Evolutionary conservation across 306 rosid species (phyloP).

Genomic region (Abrus pulchellus): DNA sequence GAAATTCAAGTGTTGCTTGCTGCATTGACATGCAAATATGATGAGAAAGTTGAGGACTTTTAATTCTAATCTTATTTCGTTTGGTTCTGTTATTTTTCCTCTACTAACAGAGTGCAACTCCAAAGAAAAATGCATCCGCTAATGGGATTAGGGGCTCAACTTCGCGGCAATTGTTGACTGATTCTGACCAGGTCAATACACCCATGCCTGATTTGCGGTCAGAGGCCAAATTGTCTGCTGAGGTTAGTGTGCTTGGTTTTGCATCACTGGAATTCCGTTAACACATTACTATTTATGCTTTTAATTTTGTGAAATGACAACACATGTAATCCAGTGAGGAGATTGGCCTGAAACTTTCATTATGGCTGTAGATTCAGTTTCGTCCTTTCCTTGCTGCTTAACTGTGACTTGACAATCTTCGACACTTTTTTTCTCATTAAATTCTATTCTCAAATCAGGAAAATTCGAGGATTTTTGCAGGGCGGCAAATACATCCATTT

Average conservation of each 20-base stretch:
- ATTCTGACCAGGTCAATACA: conserved; percentile 41
- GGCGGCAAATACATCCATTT: conserved; percentile 79
- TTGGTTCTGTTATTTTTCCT: neutral
- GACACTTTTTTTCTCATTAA: conserved; percentile 10
- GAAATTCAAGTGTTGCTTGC: neutral
- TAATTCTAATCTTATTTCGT: neutral
- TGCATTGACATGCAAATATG: neutral
- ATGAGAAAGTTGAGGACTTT: neutral
- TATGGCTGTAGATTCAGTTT: conserved; percentile 10
- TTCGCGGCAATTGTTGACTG: conserved; percentile 37
- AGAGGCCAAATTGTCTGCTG: conserved; percentile 71
- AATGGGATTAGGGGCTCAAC: conserved; percentile 35
- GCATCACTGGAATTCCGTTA: neutral
- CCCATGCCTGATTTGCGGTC: conserved; percentile 64
- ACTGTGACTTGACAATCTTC: neutral
- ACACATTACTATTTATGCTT: neutral
- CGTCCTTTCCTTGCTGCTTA: neutral
- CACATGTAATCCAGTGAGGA: too few relatives aligned
- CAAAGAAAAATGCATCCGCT: conserved; percentile 58
- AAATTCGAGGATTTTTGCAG: conserved; percentile 78
- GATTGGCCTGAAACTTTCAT: conserved; percentile 12
- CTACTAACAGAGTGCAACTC: conserved; percentile 55
- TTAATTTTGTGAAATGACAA: conserved; percentile 15
- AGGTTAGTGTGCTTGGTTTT: conserved; percentile 56
- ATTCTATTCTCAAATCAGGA: conserved; percentile 64